Conservation (phyloP, 345 rosid genomes). For the Hevea brasiliensis region DNA sequence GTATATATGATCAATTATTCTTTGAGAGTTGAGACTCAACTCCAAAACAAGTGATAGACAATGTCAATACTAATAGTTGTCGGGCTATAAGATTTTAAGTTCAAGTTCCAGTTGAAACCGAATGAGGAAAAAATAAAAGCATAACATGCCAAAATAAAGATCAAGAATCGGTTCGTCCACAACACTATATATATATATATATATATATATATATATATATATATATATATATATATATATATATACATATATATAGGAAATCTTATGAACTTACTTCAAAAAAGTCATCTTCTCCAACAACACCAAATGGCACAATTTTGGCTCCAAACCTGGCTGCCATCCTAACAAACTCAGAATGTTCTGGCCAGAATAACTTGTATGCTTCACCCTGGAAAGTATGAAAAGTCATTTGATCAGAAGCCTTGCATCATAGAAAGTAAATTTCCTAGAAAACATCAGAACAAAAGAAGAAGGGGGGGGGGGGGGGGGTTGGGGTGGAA, state of each 20-base stretch:
- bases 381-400: conserved; percentile 60
- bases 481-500: too few species aligned
- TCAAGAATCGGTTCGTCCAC: too few species aligned
- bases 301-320: too few species aligned
- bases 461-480: background rate
- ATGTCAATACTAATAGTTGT: too few species aligned
- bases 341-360: conserved; percentile 72
- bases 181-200: background rate
- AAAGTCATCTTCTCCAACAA: too few species aligned
- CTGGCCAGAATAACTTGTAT: conserved; percentile 81
- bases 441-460: background rate
- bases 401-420: background rate
- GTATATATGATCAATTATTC: background rate
- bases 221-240: background rate
- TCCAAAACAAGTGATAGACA: background rate
- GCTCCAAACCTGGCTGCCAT: conserved; percentile 78
- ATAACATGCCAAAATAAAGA: too few species aligned
- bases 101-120: background rate
- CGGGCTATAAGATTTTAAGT: background rate
- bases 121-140: background rate
- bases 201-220: too few species aligned
- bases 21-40: too few species aligned
- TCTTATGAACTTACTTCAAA: conserved; percentile 57
- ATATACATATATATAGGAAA: background rate
- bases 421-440: background rate